Conservation (phyloP, 768 basidiomycete species). For the Cystofilobasidium macerans region DNA sequence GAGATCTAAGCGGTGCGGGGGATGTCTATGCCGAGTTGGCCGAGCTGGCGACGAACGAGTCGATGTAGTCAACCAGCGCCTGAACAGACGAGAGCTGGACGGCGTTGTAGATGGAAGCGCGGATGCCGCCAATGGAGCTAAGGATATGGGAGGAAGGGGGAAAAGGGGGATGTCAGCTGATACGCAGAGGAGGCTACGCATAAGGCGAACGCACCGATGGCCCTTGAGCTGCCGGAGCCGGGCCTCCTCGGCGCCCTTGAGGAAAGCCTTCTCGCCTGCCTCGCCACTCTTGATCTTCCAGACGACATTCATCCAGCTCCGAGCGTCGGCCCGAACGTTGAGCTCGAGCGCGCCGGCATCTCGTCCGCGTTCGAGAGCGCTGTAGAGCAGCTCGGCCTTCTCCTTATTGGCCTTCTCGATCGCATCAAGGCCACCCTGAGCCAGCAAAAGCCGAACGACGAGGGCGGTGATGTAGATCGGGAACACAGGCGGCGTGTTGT, state of each 20-base stretch:
- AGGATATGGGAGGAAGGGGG: constrained; percentile 1
- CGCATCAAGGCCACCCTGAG: constrained; percentile 36
- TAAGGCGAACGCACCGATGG: constrained; percentile 55
- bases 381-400: constrained; percentile 72
- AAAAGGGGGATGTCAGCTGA: neutral
- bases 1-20: no score
- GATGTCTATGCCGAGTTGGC: neutral
- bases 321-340: constrained; percentile 57
- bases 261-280: constrained; percentile 58
- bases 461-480: constrained; percentile 80
- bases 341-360: constrained; percentile 55
- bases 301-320: constrained; percentile 96
- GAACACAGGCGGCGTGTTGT: constrained; percentile 89
- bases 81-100: constrained; percentile 65
- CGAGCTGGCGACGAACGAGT: constrained; percentile 32
- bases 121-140: constrained; percentile 59
- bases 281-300: constrained; percentile 47
- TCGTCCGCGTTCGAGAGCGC: constrained; percentile 54
- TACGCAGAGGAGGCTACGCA: neutral
- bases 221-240: constrained; percentile 85
- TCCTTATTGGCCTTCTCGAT: constrained; percentile 54
- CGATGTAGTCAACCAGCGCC: constrained; percentile 40
- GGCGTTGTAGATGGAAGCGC: constrained; percentile 81
- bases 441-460: constrained; percentile 55
- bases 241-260: constrained; percentile 63